phyloP scores from a whole-genome alignment of 805 yeast genomes.

The Kodamaea hsintzibuensis region DNA sequence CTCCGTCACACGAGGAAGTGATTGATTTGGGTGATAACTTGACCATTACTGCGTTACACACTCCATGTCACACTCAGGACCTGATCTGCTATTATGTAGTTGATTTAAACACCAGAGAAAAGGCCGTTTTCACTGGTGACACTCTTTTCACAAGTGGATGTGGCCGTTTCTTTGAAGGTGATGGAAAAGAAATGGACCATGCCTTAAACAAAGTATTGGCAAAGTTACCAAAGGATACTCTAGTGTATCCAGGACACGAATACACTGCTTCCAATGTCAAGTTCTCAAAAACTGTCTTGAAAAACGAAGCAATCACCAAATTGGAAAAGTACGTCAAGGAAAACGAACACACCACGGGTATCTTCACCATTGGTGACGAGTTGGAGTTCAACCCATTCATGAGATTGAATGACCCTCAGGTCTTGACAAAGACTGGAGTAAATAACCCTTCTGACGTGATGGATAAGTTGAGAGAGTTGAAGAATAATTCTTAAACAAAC shows the following conservation, averaged over 20 bases:
- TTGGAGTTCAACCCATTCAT: conserved; percentile 84
- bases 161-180: conserved; percentile 95
- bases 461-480: conserved; percentile 72
- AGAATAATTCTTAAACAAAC: conserved; percentile 48
- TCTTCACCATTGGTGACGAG: conserved; percentile 83
- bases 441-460: conserved; percentile 56
- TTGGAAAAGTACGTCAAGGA: conserved; percentile 52
- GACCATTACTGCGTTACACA: conserved; percentile 77
- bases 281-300: conserved; percentile 69
- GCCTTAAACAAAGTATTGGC: conserved; percentile 64
- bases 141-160: conserved; percentile 93
- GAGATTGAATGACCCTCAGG: conserved; percentile 66
- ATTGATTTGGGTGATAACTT: conserved; percentile 65
- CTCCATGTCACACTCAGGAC: conserved; percentile 98
- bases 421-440: conserved; percentile 59
- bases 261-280: conserved; percentile 81
- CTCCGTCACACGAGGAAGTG: conserved; percentile 65
- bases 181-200: conserved; percentile 73
- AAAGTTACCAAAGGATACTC: conserved; percentile 64
- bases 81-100: conserved; percentile 82
- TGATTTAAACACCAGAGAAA: conserved; percentile 63
- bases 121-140: conserved; percentile 92
- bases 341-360: conserved; percentile 81
- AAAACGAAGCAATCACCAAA: conserved; percentile 51
- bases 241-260: conserved; percentile 93